Base-by-base conservation (phyloP, 2,329 filamentous ascomycete species). In the Colletotrichum brevisporum region DNA sequence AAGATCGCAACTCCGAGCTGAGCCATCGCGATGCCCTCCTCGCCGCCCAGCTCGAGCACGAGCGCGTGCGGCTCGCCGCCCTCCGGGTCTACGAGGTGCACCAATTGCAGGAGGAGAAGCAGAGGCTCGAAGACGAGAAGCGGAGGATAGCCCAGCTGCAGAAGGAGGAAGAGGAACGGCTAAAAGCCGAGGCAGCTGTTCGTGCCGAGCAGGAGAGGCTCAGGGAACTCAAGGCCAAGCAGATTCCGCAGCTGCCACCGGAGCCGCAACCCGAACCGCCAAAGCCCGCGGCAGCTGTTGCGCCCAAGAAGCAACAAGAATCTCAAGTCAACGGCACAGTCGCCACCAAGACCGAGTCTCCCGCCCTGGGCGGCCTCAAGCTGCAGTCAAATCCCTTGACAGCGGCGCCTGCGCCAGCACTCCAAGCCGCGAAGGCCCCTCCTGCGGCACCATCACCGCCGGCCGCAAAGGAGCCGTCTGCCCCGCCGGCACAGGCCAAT, bases 1-100 rank as follows among this genome's bases (percentile, higher is more conserved):
- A 89, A 59, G 85, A 88, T 39, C 85, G 88, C 43, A 90, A 92
- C 71, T 88, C 86, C 41, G 90, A 91, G 75, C 82, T 87, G 57
- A 84, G 83, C 63, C 91, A 94, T 76, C 85, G 86, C 67, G 87
- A 90, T 73, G 91, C 91, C 15, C 85, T 95, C 16, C 88, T 87
- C 53, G 86, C 87, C 54, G 91, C 91, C 4, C 88, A 89, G 56
- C 84, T 84, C 15, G 88, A 91, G 75, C 92, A 94, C 77, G 88
- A 92, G 45, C 85, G 88, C 31, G 86, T 95, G 12, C 85, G 86
- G 31, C 80, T 85, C 62, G 79, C 80, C 36, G 87, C 87, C 8
- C 77, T 87, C 43, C 80, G 82, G 16, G 84, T 84, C 6, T 85
- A 82, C 63, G 79, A 85, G 67, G 77, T 86, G 48, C 81, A 88